Evolutionary conservation across 176 grass and related monocot genomes (phyloP), one percentile per base, ranked within the genome.

Genomic region (Avena insularis): DNA sequence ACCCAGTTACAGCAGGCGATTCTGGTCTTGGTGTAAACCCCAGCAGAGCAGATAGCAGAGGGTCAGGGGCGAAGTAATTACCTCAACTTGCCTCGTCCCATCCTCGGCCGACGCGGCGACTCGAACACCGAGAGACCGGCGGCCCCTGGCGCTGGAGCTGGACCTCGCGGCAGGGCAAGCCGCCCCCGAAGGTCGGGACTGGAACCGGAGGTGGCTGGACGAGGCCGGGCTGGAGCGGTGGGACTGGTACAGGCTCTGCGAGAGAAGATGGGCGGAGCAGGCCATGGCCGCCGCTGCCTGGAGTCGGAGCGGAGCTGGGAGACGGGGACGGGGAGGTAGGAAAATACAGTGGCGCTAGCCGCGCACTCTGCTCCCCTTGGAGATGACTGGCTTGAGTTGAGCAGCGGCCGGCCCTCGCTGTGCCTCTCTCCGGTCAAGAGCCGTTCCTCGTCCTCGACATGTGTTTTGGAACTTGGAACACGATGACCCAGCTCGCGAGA

Each of bases 11-110:
- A 67, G 64, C 29, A 66, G 27, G 15, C 63, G 7, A 16, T 66
- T 66, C 27, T 66, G 29, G 63, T 66, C 5, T 66, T 35, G 64
- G 64, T 17, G 29, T 36, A 8, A 36, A 35, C 31, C 14, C 13
- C 2, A 36, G 31, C 64, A 57, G 55, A 57, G 55, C 55, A 67
- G 6, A 3, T 43, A 43, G 14, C 27, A 40, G 15, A 27, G 2
- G 63, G 63, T n/a, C 17, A 38, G 17, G 19, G 17, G 19, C 61
- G 4, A 48, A 19, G 57, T 19, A n/a, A 29, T 79, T 88, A 99
- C 97, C 97, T 99, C 92, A 29, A 99, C 73, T 79, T 99, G 91
- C 80, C 72, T 88, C 75, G 79, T 90, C 86, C 63, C 92, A 19
- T 91, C 67, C 10, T 88, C 89, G 60, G 56, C 85, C 51, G 92